Conservation (phyloP, 768 basidiomycete genomes). For the Amanita subjunquillea region DNA sequence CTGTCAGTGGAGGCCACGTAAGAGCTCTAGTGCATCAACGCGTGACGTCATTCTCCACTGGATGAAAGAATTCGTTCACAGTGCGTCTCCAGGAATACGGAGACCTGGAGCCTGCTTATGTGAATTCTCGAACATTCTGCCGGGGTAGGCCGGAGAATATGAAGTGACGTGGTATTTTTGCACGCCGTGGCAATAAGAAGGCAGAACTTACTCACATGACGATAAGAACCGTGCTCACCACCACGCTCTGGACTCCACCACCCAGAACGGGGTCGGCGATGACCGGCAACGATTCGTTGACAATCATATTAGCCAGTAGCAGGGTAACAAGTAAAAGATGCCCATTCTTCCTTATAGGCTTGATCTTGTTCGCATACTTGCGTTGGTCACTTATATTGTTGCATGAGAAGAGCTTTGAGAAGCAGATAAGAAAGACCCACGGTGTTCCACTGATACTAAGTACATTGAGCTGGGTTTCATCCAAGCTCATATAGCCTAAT, state of each 20-base stretch:
- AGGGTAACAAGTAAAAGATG: slow-evolving; percentile 78
- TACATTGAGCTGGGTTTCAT: slow-evolving; percentile 87
- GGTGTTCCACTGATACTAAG: slow-evolving; percentile 76
- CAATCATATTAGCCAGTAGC: slow-evolving; percentile 84
- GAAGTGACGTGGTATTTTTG: background rate
- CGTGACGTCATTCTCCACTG: slow-evolving; percentile 21
- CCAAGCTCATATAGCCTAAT: slow-evolving; percentile 86
- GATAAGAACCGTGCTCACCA: slow-evolving; percentile 76
- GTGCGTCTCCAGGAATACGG: too few species aligned
- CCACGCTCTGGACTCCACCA: slow-evolving; percentile 67
- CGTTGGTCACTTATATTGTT: slow-evolving; percentile 51
- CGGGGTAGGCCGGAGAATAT: background rate
- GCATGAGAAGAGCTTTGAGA: slow-evolving; percentile 1
- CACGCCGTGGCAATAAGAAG: background rate
- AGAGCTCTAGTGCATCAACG: slow-evolving; percentile 2
- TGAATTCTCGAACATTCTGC: background rate
- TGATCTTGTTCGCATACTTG: slow-evolving; percentile 73
- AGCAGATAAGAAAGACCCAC: slow-evolving; percentile 29
- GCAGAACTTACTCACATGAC: slow-evolving; percentile 56
- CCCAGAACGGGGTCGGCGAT: slow-evolving; percentile 75
- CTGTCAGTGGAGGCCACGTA: too few species aligned
- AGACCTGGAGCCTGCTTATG: background rate
- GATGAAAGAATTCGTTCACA: background rate
- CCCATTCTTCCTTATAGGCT: slow-evolving; percentile 77
- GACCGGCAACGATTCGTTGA: slow-evolving; percentile 80